Evolutionary conservation across 2,329 filamentous ascomycete species (phyloP).

Genomic region (Trichoderma citrinoviride): DNA sequence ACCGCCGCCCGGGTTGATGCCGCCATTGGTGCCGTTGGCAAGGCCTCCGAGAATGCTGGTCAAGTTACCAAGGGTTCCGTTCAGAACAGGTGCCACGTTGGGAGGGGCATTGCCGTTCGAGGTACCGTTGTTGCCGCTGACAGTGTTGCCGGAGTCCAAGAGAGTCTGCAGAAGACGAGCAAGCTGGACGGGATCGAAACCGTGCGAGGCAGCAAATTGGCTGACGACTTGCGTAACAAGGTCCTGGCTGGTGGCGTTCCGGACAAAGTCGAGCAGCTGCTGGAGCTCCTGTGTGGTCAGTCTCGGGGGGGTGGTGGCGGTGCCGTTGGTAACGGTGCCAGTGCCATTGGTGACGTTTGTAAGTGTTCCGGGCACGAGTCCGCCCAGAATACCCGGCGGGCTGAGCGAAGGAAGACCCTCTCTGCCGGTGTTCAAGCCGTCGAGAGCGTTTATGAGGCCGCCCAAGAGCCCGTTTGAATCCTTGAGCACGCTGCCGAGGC

Average conservation of each 20-base stretch:
- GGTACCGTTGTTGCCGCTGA: background rate
- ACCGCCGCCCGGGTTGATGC: background rate
- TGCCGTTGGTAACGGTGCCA: background rate
- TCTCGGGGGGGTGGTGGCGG: background rate
- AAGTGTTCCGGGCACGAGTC: background rate
- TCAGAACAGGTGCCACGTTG: background rate
- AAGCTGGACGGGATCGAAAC: background rate
- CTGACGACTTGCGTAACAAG: background rate
- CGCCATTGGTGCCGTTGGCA: background rate
- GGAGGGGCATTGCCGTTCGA: background rate
- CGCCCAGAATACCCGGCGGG: background rate
- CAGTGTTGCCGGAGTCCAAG: background rate
- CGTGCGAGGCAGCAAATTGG: background rate
- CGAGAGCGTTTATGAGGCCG: background rate
- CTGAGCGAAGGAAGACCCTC: background rate
- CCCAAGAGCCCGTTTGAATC: background rate
- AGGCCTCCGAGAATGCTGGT: background rate
- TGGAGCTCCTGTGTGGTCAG: background rate
- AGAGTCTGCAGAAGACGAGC: background rate
- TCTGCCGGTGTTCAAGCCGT: background rate
- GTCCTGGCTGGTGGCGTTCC: background rate
- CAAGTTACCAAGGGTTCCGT: background rate
- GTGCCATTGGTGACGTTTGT: background rate
- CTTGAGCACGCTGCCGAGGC: background rate
- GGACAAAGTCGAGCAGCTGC: background rate